Conservation (phyloP, 129 eudicot genomes). For the Chrysanthemum lavandulifolium region DNA sequence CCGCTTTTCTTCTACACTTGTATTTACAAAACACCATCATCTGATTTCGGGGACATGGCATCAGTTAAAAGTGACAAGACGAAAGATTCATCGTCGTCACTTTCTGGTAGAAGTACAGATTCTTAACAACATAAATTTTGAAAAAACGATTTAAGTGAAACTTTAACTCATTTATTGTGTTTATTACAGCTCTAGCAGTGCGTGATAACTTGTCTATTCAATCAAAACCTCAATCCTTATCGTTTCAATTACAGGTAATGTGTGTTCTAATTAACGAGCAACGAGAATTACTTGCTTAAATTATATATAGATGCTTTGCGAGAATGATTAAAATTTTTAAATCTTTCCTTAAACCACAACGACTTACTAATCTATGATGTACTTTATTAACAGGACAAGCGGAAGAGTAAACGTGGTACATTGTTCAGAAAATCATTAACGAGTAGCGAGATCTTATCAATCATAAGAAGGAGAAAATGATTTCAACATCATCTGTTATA, state of each 20-base stretch:
- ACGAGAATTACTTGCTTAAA: neutral
- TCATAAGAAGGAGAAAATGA: constrained; percentile 23
- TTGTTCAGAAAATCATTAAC: constrained; percentile 28
- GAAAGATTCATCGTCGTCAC: constrained; percentile 7
- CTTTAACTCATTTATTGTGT: neutral
- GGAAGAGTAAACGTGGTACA: constrained; percentile 9
- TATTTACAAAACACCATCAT: constrained; percentile 33
- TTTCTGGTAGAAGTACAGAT: constrained; percentile 37
- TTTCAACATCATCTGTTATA: neutral
- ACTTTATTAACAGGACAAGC: constrained; percentile 19
- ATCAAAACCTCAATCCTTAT: constrained; percentile 35
- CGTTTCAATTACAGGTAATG: constrained; percentile 56
- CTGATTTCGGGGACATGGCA: constrained; percentile 22
- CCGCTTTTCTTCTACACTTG: constrained; percentile 49
- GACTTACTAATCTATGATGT: neutral
- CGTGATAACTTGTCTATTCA: constrained; percentile 34
- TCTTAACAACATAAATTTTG: too few species aligned
- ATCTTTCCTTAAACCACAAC: neutral
- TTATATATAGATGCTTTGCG: neutral
- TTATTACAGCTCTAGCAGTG: constrained; percentile 40
- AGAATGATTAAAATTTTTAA: too few species aligned
- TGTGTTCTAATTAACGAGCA: neutral
- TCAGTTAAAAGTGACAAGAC: constrained; percentile 8
- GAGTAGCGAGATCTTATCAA: constrained; percentile 23
- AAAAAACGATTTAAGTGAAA: too few species aligned